Conservation (phyloP, 106 monocot genomes). For the Apostasia shenzhenica region DNA sequence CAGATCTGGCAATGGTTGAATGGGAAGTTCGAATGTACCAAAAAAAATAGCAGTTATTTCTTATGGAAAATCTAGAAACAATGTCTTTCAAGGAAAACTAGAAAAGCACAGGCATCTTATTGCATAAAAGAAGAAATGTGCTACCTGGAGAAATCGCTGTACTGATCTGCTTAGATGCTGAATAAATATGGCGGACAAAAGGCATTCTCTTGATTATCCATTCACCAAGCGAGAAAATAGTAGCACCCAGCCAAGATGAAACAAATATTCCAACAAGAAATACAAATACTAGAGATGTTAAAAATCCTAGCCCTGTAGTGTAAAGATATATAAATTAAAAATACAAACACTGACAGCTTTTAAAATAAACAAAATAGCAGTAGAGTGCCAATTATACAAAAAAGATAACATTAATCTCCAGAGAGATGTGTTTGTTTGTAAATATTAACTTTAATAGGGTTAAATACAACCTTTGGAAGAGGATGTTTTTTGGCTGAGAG, state of each 20-base stretch:
- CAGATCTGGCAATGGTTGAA: too few relatives aligned
- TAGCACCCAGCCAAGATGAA: slow-evolving; percentile 91
- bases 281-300: slow-evolving; percentile 82
- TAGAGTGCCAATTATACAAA: too few relatives aligned
- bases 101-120: too few relatives aligned
- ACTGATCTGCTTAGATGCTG: slow-evolving; percentile 97
- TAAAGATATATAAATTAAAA: neutral
- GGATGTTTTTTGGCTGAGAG: too few relatives aligned
- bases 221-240: slow-evolving; percentile 83
- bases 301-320: slow-evolving; percentile 85
- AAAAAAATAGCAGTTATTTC: too few relatives aligned
- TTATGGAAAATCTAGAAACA: too few relatives aligned
- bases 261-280: slow-evolving; percentile 95
- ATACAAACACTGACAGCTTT: neutral
- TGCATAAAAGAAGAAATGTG: neutral
- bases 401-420: too few relatives aligned
- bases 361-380: neutral
- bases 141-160: slow-evolving; percentile 97
- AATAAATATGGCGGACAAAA: slow-evolving; percentile 88
- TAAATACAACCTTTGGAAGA: too few relatives aligned
- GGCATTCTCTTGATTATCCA: slow-evolving; percentile 94
- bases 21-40: too few relatives aligned
- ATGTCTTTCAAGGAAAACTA: too few relatives aligned
- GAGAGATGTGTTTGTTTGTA: too few relatives aligned
- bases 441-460: too few relatives aligned